Evolutionary conservation across 495 filamentous ascomycete species (phyloP).

Genomic region (Penicillium simplicissimum): DNA sequence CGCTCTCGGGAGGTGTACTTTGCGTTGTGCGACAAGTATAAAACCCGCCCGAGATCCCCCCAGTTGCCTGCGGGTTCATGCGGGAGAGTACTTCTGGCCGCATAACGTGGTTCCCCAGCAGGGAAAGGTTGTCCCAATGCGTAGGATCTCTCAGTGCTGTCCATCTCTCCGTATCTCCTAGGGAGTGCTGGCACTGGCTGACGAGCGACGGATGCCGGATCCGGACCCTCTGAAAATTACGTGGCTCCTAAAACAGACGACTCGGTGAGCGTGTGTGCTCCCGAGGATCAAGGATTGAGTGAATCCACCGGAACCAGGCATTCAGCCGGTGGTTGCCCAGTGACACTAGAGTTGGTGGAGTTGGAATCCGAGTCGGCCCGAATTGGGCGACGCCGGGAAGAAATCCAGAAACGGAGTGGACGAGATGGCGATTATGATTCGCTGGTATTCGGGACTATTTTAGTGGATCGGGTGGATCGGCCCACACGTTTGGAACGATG

Average conservation of each 20-base stretch:
- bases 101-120: not conserved
- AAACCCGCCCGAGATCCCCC: conserved; percentile 8
- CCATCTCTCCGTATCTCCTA: not conserved
- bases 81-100: not conserved
- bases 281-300: conserved; percentile 24
- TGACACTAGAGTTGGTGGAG: conserved; percentile 28
- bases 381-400: conserved; percentile 32
- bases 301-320: conserved; percentile 22
- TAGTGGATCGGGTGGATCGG: conserved; percentile 18
- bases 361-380: conserved; percentile 38
- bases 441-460: not conserved
- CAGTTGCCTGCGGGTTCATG: conserved; percentile 3
- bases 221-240: conserved; percentile 20
- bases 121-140: no score
- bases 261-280: conserved; percentile 29
- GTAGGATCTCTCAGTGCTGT: no score
- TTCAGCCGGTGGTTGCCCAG: conserved; percentile 32
- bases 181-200: not conserved
- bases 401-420: conserved; percentile 21
- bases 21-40: conserved; percentile 3
- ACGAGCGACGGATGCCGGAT: conserved; percentile 12
- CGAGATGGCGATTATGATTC: conserved; percentile 23
- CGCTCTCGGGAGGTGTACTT: not conserved
- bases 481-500: conserved; percentile 24
- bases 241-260: conserved; percentile 25